Evolutionary conservation across 768 basidiomycete species (phyloP).

Genomic region (Lactarius indigo): DNA sequence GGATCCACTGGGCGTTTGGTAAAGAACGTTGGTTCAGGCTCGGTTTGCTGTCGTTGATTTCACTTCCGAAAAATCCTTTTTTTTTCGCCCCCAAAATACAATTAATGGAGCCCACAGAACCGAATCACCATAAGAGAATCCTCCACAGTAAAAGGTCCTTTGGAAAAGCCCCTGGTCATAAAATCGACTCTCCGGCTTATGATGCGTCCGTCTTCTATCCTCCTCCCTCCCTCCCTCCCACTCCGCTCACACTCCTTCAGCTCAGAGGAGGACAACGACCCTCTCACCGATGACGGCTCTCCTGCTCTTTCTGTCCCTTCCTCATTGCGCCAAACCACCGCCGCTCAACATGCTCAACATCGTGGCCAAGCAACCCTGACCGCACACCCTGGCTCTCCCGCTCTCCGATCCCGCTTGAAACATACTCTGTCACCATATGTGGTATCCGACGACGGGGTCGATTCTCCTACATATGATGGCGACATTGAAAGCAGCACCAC

Average conservation of each 20-base stretch:
- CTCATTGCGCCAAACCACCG: slow-evolving; percentile 25
- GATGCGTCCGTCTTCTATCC: slow-evolving; percentile 46
- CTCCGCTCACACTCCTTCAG: slow-evolving; percentile 38
- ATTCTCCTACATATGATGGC: slow-evolving; percentile 88
- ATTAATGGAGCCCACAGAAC: slow-evolving; percentile 21
- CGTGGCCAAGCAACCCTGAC: slow-evolving; percentile 12
- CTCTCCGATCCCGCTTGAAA: slow-evolving; percentile 26
- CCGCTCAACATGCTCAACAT: slow-evolving; percentile 32
- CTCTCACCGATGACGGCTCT: slow-evolving; percentile 70
- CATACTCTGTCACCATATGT: slow-evolving; percentile 39
- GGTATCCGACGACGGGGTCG: slow-evolving; percentile 69
- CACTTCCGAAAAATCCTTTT: background rate
- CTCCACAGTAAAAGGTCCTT: slow-evolving; percentile 58
- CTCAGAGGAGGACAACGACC: slow-evolving; percentile 87
- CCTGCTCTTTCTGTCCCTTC: slow-evolving; percentile 48
- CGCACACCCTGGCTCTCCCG: slow-evolving; percentile 22
- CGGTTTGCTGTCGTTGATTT: background rate
- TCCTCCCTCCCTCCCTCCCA: slow-evolving; percentile 24
- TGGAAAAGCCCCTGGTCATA: slow-evolving; percentile 56
- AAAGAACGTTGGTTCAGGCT: background rate
- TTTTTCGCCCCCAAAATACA: background rate
- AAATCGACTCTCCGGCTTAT: slow-evolving; percentile 69
- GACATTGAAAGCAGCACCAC: slow-evolving; percentile 81
- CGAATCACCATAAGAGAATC: slow-evolving; percentile 26
- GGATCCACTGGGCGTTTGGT: background rate